Evolutionary conservation across 257 asterid species (phyloP).

Genomic region (Anisodus tanguticus): DNA sequence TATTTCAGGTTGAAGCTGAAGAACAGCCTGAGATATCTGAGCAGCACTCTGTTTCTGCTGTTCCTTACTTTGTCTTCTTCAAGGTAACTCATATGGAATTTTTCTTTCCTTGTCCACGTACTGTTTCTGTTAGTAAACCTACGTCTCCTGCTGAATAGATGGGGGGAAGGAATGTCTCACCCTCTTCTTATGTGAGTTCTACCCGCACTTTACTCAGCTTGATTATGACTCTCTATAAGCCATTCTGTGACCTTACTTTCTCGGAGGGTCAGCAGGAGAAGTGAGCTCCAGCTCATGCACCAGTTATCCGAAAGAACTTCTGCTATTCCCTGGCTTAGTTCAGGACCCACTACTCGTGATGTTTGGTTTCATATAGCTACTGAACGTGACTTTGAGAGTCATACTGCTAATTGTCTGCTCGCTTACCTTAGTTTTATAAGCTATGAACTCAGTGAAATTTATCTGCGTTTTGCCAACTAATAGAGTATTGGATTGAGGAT

Average conservation of each 20-base stretch:
- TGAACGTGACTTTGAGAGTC: background rate
- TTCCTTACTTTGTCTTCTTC: conserved; percentile 86
- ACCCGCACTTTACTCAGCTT: background rate
- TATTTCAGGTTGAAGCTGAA: conserved; percentile 90
- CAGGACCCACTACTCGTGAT: background rate
- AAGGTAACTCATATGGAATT: conserved; percentile 56
- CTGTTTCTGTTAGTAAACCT: background rate
- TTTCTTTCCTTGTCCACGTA: background rate
- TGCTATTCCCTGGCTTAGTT: background rate
- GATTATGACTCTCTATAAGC: background rate
- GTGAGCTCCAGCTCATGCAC: background rate
- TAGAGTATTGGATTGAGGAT: background rate
- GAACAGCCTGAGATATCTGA: conserved; percentile 96
- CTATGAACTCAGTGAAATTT: background rate
- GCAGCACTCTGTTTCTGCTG: conserved; percentile 82
- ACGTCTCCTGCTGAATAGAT: background rate
- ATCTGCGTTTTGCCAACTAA: background rate
- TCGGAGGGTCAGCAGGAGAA: background rate
- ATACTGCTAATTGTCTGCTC: background rate
- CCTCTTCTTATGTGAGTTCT: background rate
- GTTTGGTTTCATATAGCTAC: background rate
- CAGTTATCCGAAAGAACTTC: background rate
- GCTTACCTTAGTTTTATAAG: background rate
- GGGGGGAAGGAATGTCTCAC: background rate
- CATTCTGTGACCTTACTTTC: background rate